phyloP scores from a whole-genome alignment of 2,329 filamentous ascomycete species.

The Penicillium expansum region DNA sequence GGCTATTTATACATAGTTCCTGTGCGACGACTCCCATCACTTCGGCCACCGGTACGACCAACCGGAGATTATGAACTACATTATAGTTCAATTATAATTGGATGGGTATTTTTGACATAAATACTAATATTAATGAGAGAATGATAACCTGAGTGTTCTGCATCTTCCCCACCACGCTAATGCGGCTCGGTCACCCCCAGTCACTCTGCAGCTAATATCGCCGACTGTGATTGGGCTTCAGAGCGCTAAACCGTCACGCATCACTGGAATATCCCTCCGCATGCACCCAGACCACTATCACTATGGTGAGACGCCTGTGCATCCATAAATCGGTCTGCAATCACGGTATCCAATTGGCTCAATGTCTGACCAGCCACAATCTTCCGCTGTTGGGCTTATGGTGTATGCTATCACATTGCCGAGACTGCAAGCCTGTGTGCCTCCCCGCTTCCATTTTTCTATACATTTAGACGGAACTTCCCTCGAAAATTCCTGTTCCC shows the following conservation, averaged over 20 bases:
- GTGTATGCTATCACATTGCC: conserved; percentile 15
- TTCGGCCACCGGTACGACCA: background rate
- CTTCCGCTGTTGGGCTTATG: conserved; percentile 8
- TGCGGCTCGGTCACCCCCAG: conserved; percentile 21
- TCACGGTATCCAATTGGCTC: conserved; percentile 10
- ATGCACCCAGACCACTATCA: background rate
- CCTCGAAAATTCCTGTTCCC: conserved; percentile 1
- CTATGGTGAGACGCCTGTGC: conserved; percentile 11
- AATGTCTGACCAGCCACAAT: conserved; percentile 1
- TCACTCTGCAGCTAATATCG: conserved; percentile 14
- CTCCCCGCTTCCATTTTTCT: conserved; percentile 14
- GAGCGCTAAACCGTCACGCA: conserved; percentile 23
- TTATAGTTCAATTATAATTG: background rate
- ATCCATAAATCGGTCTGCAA: conserved; percentile 1
- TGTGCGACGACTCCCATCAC: background rate
- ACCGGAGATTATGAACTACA: background rate
- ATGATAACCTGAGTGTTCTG: too few species aligned
- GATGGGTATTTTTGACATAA: background rate
- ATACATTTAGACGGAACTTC: conserved; percentile 16
- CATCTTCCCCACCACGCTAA: conserved; percentile 19
- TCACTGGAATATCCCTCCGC: conserved; percentile 9
- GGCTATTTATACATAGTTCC: background rate
- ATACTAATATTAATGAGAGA: background rate
- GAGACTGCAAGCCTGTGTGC: conserved; percentile 6
- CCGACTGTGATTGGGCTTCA: conserved; percentile 14